Percentiles rank a stretch among this genome's conserved stretches.
These are phyloP conservation scores for Parietichytrium sp. DNA, from an alignment of 108 stramenopile species.

Conservation along the genomic window DNA sequence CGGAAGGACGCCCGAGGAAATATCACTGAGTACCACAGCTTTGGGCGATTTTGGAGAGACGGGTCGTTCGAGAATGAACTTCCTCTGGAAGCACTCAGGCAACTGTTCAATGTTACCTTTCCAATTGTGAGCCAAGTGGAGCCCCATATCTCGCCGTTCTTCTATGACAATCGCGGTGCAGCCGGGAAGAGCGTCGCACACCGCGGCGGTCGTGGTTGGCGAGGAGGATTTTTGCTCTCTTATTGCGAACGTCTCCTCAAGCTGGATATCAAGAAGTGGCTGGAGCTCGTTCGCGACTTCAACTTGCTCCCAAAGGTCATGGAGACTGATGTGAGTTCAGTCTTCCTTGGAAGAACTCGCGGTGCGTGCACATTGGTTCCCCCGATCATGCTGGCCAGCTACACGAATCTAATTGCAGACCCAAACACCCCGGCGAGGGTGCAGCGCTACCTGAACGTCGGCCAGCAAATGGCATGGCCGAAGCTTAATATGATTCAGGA, in stretches of 20 bases:
- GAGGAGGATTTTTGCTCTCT: conserved; percentile 74
- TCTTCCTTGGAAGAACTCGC: conserved; percentile 17
- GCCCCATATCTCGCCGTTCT: conserved; percentile 20
- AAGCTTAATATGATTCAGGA: neutral
- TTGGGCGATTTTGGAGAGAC: conserved; percentile 36
- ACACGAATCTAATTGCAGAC: conserved; percentile 1
- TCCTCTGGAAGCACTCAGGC: neutral
- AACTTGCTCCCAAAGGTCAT: conserved; percentile 1
- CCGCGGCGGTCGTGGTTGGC: conserved; percentile 69
- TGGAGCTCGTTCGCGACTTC: conserved; percentile 34
- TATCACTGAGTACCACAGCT: neutral
- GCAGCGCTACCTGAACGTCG: neutral
- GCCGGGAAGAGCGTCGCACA: conserved; percentile 70
- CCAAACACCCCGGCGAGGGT: neutral
- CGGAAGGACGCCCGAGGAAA: conserved; percentile 34
- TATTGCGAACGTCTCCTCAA: conserved; percentile 67
- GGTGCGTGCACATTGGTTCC: neutral
- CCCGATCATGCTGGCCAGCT: neutral
- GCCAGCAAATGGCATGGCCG: conserved; percentile 1
- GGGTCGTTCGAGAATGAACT: conserved; percentile 23
- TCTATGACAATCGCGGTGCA: conserved; percentile 72
- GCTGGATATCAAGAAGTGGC: conserved; percentile 71
- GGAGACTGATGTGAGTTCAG: neutral
- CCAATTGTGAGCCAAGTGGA: neutral
- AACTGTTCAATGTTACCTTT: conserved; percentile 34